These are phyloP conservation scores for Rosa multiflora DNA, from an alignment of 306 rosid genomes.

Conservation along the genomic window DNA sequence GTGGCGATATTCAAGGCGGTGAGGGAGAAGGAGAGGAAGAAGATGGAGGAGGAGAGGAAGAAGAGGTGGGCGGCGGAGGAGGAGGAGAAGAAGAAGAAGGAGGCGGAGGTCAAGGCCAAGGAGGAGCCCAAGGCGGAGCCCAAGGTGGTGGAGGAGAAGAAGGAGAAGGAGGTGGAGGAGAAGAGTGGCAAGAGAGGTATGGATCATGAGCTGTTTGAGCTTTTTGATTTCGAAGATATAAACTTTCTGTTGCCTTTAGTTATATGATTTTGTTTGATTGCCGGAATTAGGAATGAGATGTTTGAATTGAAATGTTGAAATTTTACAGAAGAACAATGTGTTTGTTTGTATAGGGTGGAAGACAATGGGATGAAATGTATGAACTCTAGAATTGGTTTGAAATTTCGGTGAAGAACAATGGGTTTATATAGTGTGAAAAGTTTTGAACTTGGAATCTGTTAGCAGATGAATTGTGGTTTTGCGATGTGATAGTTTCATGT, in stretches of 20 bases:
- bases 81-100: constrained; percentile 26
- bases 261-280: background rate
- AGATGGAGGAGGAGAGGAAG: constrained; percentile 28
- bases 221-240: background rate
- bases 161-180: constrained; percentile 23
- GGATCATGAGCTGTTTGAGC: background rate
- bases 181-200: constrained; percentile 38
- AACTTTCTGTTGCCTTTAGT: background rate
- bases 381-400: background rate
- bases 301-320: background rate
- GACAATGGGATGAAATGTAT: background rate
- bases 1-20: constrained; percentile 31
- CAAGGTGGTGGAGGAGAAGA: constrained; percentile 23
- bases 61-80: constrained; percentile 25
- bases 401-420: background rate
- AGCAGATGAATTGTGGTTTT: background rate
- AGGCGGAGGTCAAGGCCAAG: constrained; percentile 4
- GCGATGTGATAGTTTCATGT: background rate
- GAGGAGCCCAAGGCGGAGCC: constrained; percentile 14
- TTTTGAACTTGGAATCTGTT: background rate
- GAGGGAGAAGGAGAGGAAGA: constrained; percentile 38
- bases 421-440: background rate
- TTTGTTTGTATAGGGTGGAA: background rate
- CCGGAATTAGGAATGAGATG: too few species aligned
- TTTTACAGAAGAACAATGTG: background rate